These are phyloP conservation scores for Vigna hirtella DNA, from an alignment of 306 rosid species.

Conservation along the genomic window DNA sequence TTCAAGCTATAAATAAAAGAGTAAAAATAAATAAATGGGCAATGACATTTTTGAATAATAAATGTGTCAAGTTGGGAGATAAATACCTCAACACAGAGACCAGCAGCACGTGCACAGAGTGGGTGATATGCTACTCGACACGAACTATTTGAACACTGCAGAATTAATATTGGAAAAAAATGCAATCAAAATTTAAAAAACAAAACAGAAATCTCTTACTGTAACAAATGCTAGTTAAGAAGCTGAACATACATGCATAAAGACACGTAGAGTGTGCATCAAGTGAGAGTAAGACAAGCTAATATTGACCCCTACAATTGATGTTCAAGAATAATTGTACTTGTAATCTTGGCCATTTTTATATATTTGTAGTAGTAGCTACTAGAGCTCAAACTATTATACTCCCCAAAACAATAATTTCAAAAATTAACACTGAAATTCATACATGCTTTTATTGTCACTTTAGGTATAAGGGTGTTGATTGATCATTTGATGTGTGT, in stretches of 20 bases:
- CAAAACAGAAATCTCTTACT: slow-evolving; percentile 12
- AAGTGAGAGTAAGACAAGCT: slow-evolving; percentile 3
- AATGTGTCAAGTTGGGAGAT: slow-evolving; percentile 20
- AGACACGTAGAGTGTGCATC: background rate
- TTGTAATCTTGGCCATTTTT: too few relatives aligned
- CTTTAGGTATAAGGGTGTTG: background rate
- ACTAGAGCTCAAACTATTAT: background rate
- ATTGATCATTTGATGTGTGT: slow-evolving; percentile 14
- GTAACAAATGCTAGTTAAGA: slow-evolving; percentile 33
- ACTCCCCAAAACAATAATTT: background rate
- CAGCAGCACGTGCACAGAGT: slow-evolving; percentile 99
- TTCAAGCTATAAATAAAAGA: slow-evolving; percentile 72
- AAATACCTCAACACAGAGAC: slow-evolving; percentile 97
- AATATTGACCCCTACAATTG: slow-evolving; percentile 1
- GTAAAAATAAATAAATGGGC: slow-evolving; percentile 39
- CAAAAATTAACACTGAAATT: slow-evolving; percentile 5
- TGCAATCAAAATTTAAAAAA: slow-evolving; percentile 21
- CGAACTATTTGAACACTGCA: slow-evolving; percentile 90
- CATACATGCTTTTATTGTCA: background rate
- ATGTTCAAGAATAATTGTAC: slow-evolving; percentile 4
- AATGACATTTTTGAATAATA: slow-evolving; percentile 21
- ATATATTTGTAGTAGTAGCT: background rate
- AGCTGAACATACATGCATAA: background rate
- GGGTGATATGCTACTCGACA: slow-evolving; percentile 98
- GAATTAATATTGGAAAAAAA: slow-evolving; percentile 32